Evolutionary conservation across 208 protist genomes (phyloP), one percentile per base, ranked within the genome.

Genomic region (Leishmania major): DNA sequence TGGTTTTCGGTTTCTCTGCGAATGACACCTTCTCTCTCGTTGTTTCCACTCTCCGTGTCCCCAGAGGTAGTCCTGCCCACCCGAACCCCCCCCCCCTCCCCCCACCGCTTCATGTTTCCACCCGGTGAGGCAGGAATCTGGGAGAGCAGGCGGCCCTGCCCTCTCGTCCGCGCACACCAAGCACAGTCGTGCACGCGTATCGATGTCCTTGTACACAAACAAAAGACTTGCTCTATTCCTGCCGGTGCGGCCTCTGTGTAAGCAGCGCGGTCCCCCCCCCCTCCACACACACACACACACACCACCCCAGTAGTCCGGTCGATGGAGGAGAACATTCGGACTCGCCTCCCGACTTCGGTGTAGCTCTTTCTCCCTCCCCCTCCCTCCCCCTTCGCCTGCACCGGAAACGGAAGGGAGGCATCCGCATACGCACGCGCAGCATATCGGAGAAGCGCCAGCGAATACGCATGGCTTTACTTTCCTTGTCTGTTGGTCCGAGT

Each of bases 11-110:
- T 28, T 64, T 31, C 28, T 64, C 59, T 64, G 59, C 25, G 59
- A 35, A 64, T 31, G 40, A 13, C 49, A 31, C 8, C 72, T 76
- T 76, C 72, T 76, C 72, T 22, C 31, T 76, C 49, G 37, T 76
- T 55, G 25, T 51, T 76, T 31, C n/a, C 28, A 53, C 6, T 76
- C 72, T 22, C 37, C 72, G 28, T 35, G 6, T 64, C 59, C 6
- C 59, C 59, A 11, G 59, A 31, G 59, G n/a, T 3, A 64, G 59
- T 31, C 11, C 59, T 11, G 22, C 59, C 59, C 59, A 64, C 57
- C 10, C 57, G 57, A 10, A 62, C 57, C 57, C 57, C 49, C 43
- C 6, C 10, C 43, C 43, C 40, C 40, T 37, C 40, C 40, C 40
- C 1, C 40, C 49, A 53, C 51, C 17, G 19, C 51, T 64, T 64